A percentile compares a stretch with the other conserved stretches of the same genome.
Evolutionary conservation across 805 yeast species (phyloP).

Genomic region (Candida boidinii): DNA sequence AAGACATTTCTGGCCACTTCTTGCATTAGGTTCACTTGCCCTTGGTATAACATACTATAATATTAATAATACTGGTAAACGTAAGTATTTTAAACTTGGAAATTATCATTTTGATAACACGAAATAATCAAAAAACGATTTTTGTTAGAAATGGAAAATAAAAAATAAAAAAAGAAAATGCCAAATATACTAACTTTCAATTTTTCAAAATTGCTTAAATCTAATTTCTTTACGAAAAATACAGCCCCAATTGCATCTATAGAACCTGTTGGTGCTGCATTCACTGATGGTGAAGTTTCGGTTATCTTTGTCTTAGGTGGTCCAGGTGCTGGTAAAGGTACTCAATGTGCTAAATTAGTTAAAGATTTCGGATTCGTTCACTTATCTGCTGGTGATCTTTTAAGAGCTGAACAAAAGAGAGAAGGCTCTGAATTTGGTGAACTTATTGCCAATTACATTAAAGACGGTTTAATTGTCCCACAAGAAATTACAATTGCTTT

Average conservation of each 20-base stretch:
- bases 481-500: slow-evolving; percentile 84
- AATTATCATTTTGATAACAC: not conserved
- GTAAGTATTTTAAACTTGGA: slow-evolving; percentile 2
- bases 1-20: slow-evolving; percentile 17
- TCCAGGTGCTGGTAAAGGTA: slow-evolving; percentile 97
- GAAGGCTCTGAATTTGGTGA: slow-evolving; percentile 79
- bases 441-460: slow-evolving; percentile 73
- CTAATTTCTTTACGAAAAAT: too few relatives aligned
- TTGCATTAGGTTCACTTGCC: slow-evolving; percentile 21
- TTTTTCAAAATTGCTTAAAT: not conserved
- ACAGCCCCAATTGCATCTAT: slow-evolving; percentile 22
- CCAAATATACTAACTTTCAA: not conserved
- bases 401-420: slow-evolving; percentile 86
- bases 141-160: too few relatives aligned
- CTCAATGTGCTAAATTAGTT: slow-evolving; percentile 86
- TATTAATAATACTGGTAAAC: slow-evolving; percentile 18
- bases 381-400: slow-evolving; percentile 91
- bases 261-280: slow-evolving; percentile 34
- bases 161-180: too few relatives aligned
- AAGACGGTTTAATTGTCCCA: slow-evolving; percentile 88
- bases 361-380: slow-evolving; percentile 76
- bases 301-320: slow-evolving; percentile 93
- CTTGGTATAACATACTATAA: slow-evolving; percentile 25
- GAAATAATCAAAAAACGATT: too few relatives aligned
- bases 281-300: slow-evolving; percentile 56